Percentiles rank a stretch among this genome's conserved stretches.
These are phyloP conservation scores for Stipa capillata DNA, from an alignment of 176 grass and related monocot genomes.

Conservation along the genomic window DNA sequence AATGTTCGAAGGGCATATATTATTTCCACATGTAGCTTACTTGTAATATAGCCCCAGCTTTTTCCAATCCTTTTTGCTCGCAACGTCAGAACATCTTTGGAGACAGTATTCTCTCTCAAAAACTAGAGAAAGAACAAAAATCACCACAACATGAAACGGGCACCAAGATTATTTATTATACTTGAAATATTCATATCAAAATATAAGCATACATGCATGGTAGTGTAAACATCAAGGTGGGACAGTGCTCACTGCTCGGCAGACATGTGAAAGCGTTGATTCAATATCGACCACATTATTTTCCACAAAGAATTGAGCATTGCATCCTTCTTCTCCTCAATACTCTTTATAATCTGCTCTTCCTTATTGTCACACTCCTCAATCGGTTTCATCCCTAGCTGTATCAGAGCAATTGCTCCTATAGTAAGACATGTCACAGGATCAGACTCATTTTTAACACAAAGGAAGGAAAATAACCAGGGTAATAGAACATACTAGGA, in stretches of 20 bases:
- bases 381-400: slow-evolving; percentile 72
- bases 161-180: neutral
- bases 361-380: slow-evolving; percentile 58
- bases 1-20: no score
- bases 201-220: neutral
- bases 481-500: neutral
- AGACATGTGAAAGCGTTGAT: slow-evolving; percentile 66
- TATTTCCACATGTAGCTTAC: no score
- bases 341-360: slow-evolving; percentile 41
- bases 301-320: slow-evolving; percentile 94
- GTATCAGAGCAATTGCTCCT: slow-evolving; percentile 83
- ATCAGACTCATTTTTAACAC: neutral
- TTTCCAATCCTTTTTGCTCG: slow-evolving; percentile 74
- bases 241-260: slow-evolving; percentile 63
- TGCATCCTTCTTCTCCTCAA: slow-evolving; percentile 84
- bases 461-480: neutral
- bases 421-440: neutral
- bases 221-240: neutral
- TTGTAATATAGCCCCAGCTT: slow-evolving; percentile 84
- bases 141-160: neutral
- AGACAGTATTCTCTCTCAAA: slow-evolving; percentile 58
- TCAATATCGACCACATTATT: slow-evolving; percentile 96
- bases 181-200: neutral
- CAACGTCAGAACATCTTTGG: slow-evolving; percentile 63
- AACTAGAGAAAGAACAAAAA: slow-evolving; percentile 40